Evolutionary conservation across 148 eudicot genomes (phyloP), one percentile per base, ranked within the genome.

Genomic region (Chenopodium quinoa): DNA sequence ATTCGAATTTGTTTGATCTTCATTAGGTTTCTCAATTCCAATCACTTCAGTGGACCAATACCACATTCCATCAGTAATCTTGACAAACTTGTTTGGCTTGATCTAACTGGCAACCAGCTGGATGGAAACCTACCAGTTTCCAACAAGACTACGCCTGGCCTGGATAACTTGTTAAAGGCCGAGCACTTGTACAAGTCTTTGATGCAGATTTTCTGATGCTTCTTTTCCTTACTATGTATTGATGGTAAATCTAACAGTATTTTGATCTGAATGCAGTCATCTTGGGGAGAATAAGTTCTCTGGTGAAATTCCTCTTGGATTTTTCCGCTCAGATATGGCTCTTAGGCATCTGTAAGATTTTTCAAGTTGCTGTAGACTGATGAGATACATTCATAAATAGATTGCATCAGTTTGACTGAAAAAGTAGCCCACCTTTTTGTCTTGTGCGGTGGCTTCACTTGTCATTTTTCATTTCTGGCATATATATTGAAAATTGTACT

Each of bases 111-210:
- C 71, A 92, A 92, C 80, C 75, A 73, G 68, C 87, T 92, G 34
- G 73, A 84, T 34, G 92, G 97, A 83, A 34, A 82, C 11, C 81
- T 92, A 50, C 97, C 94, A 8, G 84, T 92, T 65, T 92, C 94
- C 71, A 84, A 40, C 82, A 87, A 75, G 67, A 77, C 80, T 64
- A 48, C 80, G 2, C 89, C 90, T 46, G 97, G 97, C 73, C 88
- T 92, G 73, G 94, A 92, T 81, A 71, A 86, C 87, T 90, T 92
- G 76, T 52, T 84, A 48, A 40, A 84, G 34, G 79, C 89, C 20
- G 64, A 84, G 66, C 92, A 78, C 65, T 56, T 82, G 85, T 83
- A 83, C 32, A 78, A 29, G 44, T 44, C 32, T 34, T 23, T 77
- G 23, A 23, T 48, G 4, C 31, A 68, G 5, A 17, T 70, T 71